Evolutionary conservation across 768 basidiomycete species (phyloP), one percentile per base, ranked within the genome.

Genomic region (Polyporus arcularius): DNA sequence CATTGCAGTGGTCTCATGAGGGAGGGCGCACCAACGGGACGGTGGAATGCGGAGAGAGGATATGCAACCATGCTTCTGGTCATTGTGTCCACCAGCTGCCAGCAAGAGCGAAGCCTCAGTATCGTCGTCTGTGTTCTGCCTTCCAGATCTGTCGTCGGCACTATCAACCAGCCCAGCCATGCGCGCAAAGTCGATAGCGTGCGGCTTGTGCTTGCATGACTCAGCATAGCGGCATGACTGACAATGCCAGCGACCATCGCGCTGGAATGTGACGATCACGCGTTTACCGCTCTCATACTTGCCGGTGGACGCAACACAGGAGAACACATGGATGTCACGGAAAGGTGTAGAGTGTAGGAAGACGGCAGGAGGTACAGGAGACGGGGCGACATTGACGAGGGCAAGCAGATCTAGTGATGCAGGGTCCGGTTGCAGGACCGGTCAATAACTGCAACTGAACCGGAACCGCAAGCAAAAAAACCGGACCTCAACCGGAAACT

Each of bases 181-280:
- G 4, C 18, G 14, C 2, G 57, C 57, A 15, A 38, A 26, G 9
- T 52, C 57, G 2, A 46, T 8, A 9, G 57, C 57, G 28, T 58
- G 57, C 1, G 57, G 57, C 8, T 30, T 38, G 26, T 58, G 57
- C 16, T 58, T 58, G 38, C 57, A 58, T 4, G 32, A 21, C 9
- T 45, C 41, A 18, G 43, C 2, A 16, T 53, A 58, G 9, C 57
- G 1, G 28, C 57, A 58, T 1, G 57, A 58, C 30, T 52, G 16
- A 16, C 57, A 58, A 31, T 58, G 57, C 57, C 57, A 58, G 2
- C 57, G 57, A 1, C 57, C 57, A n/a, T 58, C 51, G 4, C 57
- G 14, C 21, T 53, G 57, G 10, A 28, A 53, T 12, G 51, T n/a
- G 11, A 58, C 57, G 15, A 58, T 58, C 5, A 58, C 57, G 18